phyloP scores from a whole-genome alignment of 305 asterid species.

The Euphrasia arctica region DNA sequence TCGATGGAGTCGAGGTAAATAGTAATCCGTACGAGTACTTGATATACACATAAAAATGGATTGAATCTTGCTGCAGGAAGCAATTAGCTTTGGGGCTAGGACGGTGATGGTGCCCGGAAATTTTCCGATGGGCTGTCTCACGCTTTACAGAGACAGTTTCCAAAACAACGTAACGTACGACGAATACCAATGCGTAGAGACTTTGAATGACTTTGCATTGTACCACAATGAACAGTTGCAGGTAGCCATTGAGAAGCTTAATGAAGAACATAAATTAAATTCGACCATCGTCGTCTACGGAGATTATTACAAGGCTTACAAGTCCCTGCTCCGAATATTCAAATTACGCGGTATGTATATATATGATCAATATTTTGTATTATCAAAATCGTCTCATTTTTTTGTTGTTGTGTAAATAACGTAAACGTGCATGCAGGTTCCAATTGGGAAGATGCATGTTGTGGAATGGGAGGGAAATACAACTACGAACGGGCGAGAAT shows the following conservation, averaged over 20 bases:
- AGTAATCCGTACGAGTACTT: background rate
- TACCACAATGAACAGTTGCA: constrained; percentile 25
- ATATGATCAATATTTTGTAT: background rate
- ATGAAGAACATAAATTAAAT: constrained; percentile 16
- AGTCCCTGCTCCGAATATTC: background rate
- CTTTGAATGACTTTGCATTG: constrained; percentile 19
- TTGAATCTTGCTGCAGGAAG: background rate
- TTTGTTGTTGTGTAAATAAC: too few species aligned
- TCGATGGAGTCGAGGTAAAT: constrained; percentile 26
- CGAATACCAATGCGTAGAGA: constrained; percentile 24
- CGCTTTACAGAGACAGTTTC: constrained; percentile 26
- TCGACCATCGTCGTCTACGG: constrained; percentile 22
- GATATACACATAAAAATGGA: too few species aligned
- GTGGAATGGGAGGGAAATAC: background rate
- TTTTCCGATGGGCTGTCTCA: constrained; percentile 33
- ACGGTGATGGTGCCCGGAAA: constrained; percentile 28
- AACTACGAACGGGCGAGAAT: background rate
- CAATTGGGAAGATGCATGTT: background rate
- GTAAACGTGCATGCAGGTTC: background rate
- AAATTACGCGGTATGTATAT: background rate
- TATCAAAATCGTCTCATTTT: background rate
- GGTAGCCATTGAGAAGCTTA: constrained; percentile 22
- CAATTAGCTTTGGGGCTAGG: constrained; percentile 3
- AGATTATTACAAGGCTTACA: background rate
- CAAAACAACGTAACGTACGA: constrained; percentile 25